These are phyloP conservation scores for Tephrocybe sp. DNA, from an alignment of 768 basidiomycete genomes.

Conservation along the genomic window DNA sequence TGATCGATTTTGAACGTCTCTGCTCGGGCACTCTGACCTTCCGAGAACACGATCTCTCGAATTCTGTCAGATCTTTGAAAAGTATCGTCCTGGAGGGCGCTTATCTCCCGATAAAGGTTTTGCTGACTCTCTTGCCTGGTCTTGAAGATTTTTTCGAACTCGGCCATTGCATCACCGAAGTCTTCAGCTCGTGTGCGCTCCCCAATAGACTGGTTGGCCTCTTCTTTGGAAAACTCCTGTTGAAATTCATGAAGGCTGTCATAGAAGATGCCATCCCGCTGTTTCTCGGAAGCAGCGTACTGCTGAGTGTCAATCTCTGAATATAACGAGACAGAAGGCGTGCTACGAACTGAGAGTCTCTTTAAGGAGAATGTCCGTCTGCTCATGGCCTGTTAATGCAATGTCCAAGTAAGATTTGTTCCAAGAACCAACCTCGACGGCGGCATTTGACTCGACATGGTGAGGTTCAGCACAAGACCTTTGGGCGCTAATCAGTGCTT, in stretches of 20 bases:
- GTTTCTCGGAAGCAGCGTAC: background rate
- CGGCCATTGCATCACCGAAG: background rate
- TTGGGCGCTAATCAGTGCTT: no score
- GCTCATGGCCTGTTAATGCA: background rate
- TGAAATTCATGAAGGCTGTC: background rate
- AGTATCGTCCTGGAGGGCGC: background rate
- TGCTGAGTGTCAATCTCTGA: background rate
- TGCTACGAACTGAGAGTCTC: background rate
- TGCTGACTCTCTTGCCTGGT: background rate
- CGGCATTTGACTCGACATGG: background rate
- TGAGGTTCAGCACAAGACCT: no score
- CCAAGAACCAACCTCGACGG: background rate
- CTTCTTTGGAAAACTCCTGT: constrained; percentile 3
- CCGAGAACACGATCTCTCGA: background rate
- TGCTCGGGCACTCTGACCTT: background rate
- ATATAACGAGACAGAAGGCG: background rate
- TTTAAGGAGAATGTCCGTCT: background rate
- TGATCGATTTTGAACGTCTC: background rate
- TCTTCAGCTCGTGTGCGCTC: background rate
- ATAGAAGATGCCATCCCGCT: background rate
- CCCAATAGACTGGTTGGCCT: background rate
- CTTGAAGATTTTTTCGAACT: background rate
- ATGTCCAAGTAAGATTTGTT: background rate
- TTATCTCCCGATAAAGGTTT: background rate
- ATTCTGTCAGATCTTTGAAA: background rate